Conservation (phyloP, 2,329 filamentous ascomycete genomes). For the Fusarium tanahbumbuense region DNA sequence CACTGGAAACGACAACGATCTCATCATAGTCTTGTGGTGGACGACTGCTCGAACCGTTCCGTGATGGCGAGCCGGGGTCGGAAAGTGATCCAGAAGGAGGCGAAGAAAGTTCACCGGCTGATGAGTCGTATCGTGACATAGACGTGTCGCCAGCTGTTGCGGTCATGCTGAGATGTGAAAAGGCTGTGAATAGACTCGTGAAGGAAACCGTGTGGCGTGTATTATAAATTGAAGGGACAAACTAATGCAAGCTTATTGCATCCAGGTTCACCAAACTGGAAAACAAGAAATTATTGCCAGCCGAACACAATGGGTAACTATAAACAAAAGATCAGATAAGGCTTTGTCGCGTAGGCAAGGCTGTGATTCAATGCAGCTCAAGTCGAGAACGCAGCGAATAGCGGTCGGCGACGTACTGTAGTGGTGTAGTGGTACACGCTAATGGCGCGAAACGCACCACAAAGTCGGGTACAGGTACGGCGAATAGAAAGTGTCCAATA, state of each 20-base stretch:
- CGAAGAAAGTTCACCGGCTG: conserved; percentile 63
- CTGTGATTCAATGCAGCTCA: conserved; percentile 37
- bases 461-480: conserved; percentile 37
- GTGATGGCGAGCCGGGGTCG: conserved; percentile 60
- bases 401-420: conserved; percentile 25
- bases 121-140: conserved; percentile 59
- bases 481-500: conserved; percentile 31
- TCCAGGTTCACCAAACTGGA: not conserved
- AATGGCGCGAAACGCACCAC: conserved; percentile 33
- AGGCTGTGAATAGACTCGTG: conserved; percentile 10
- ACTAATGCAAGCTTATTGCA: conserved; percentile 12
- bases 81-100: conserved; percentile 63
- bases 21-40: conserved; percentile 58
- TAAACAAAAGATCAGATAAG: conserved; percentile 31
- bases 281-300: conserved; percentile 4
- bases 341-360: conserved; percentile 33
- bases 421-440: conserved; percentile 35
- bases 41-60: conserved; percentile 46
- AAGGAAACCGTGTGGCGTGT: conserved; percentile 8
- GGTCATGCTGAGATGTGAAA: conserved; percentile 42
- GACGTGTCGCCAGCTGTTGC: conserved; percentile 49
- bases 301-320: not conserved
- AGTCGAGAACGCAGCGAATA: conserved; percentile 34
- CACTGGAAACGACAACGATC: conserved; percentile 58
- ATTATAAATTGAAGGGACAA: conserved; percentile 11